These are phyloP conservation scores for Trypanosoma scelopori DNA, from an alignment of 208 protist genomes.

Conservation along the genomic window DNA sequence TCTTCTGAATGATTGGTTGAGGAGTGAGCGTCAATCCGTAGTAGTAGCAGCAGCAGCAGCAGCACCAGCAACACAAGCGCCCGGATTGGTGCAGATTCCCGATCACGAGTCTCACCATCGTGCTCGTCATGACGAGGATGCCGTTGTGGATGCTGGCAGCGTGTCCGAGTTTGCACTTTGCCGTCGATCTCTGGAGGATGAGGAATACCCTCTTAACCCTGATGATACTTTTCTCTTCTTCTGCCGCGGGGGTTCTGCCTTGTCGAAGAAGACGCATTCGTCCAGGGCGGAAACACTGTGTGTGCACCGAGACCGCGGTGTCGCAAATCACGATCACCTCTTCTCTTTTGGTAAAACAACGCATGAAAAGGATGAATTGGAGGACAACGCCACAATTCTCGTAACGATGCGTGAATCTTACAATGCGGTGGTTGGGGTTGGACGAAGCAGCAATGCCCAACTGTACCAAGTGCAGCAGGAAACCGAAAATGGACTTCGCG, in stretches of 20 bases:
- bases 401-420: constrained; percentile 57
- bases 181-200: constrained; percentile 5
- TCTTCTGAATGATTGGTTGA: constrained; percentile 29
- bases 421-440: constrained; percentile 61
- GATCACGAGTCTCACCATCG: background rate
- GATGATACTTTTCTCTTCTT: constrained; percentile 34
- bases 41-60: too few species aligned
- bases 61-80: too few species aligned
- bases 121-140: background rate
- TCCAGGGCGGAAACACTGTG: background rate
- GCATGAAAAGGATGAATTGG: constrained; percentile 40
- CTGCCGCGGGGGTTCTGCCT: constrained; percentile 1
- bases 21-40: constrained; percentile 8
- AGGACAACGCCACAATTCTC: constrained; percentile 41
- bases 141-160: constrained; percentile 8
- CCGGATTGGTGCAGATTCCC: too few species aligned
- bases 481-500: constrained; percentile 51
- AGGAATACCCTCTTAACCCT: constrained; percentile 35
- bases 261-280: background rate
- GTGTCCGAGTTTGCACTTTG: constrained; percentile 11
- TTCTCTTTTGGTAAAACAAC: constrained; percentile 42
- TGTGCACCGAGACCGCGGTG: background rate
- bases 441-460: constrained; percentile 57
- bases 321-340: constrained; percentile 20
- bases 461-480: constrained; percentile 62